Base-by-base conservation (phyloP, 1,284 basidiomycete genomes). In the Ceratorhiza oryzae-sativae region DNA sequence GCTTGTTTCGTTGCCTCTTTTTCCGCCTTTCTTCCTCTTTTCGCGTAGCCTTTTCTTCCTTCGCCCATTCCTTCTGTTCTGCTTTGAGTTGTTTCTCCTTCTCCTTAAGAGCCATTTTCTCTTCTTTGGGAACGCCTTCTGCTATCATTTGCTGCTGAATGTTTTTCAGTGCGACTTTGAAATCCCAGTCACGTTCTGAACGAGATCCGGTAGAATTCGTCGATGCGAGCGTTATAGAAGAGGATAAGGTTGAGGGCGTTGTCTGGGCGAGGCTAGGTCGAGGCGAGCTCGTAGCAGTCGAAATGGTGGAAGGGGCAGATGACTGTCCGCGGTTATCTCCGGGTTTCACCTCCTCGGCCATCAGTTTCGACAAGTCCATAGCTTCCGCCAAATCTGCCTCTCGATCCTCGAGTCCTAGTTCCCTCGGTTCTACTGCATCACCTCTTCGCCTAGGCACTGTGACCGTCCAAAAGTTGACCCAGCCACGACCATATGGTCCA, bases 381-480 rank as follows among this genome's bases (percentile, higher is more conserved):
- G 62, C 46, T 4, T 67, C 49, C 1, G 62, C 46, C 46, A 68
- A 12, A 39, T 68, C 60, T 41, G 55, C 13, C 42, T 67, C 51
- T 48, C 53, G 51, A 23, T 73, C 65, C 49, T 68, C 63, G 10
- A 15, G 13, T 0, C 27, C 34, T 36, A 20, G 12, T 15, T 25
- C 23, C 39, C 20, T 25, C 36, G 27, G 4, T 13, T 49, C 20
- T n/a, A 36, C 25, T 20, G 5, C n/a, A n/a, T 34, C 62, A n/a
- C 39, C 60, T 32, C 36, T 72, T 42, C 49, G 71, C 23, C 68
- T 39, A 25, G 73, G 62, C 9, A 74, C 67, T 5, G 84, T 84
- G 60, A 83, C 79, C 8, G 85, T 87, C 84, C 85, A 88, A 75
- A 85, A 86, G 75, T 86, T 86, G 5, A 85, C 78, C 86, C 86